Conservation (phyloP, 139 green algal species). For the Chlamydomonas sphaeroides region DNA sequence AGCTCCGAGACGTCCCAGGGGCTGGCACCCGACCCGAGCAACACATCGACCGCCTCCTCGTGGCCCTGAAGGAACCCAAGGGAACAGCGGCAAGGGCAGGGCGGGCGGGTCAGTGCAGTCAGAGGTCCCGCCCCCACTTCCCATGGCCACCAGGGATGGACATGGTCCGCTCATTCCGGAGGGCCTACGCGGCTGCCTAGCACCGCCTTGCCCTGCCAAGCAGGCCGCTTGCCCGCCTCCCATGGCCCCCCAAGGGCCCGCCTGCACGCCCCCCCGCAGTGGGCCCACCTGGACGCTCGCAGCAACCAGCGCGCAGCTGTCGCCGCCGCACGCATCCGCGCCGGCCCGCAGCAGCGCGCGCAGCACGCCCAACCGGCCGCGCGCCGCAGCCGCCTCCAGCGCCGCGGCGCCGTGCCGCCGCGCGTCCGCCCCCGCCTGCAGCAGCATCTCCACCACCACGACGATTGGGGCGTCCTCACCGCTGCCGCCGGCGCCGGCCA, state of each 20-base stretch:
- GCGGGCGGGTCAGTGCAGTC: neutral
- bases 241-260: neutral
- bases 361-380: neutral
- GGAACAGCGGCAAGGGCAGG: neutral
- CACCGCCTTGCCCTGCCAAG: too few species aligned
- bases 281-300: conserved; percentile 4
- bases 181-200: too few species aligned
- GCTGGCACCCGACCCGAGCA: conserved; percentile 16
- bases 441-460: conserved; percentile 11
- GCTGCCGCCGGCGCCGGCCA: too few species aligned
- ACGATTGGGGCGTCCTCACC: neutral
- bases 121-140: neutral
- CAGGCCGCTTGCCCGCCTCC: too few species aligned
- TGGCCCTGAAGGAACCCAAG: neutral
- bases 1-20: neutral
- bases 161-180: neutral
- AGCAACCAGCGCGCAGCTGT: conserved; percentile 21
- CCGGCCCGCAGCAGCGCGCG: conserved; percentile 6
- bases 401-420: neutral
- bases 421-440: conserved; percentile 16
- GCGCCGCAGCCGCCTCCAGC: conserved; percentile 15
- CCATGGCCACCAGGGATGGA: neutral
- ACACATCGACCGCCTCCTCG: neutral
- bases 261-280: too few species aligned
- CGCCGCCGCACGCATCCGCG: conserved; percentile 4